Evolutionary conservation across 352 stramenopile genomes (phyloP), one percentile per base, ranked within the genome.

Genomic region (Globisporangium megalacanthum): DNA sequence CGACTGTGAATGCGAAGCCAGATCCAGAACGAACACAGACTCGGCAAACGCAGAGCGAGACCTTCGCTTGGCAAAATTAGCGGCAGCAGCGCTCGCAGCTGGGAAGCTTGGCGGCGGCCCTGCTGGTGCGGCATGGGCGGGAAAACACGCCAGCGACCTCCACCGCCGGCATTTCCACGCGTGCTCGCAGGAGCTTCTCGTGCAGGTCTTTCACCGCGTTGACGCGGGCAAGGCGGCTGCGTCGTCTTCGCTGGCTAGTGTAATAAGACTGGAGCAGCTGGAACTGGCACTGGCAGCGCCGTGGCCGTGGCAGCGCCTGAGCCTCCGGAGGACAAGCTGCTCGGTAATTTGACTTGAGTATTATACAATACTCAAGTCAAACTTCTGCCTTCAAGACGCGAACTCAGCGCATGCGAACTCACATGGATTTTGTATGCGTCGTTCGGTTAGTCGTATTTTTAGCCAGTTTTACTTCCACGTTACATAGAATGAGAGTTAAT

Each of bases 171-270:
- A 82, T 36, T 89, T 75, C 57, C 68, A 77, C 48, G 68, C 79
- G 42, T 89, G 79, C 56, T 75, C 69, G 0, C 79, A 76, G 0
- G 74, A 87, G 55, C 67, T 89, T 0, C 61, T 74, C 31, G 66
- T 89, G 8, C 73, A 86, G 56, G 73, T 89, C 33, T 89, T 80
- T 46, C 79, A 89, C 60, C 67, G 68, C 19, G 31, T 66, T 0
- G 73, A 83, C 1, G 61, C 79, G 31, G 22, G 41, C 17, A 59
- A 68, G 17, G 25, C 58, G 0, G 56, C 55, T 25, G 52, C 63
- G 33, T n/a, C n/a, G n/a, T 19, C 48, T 25, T 44, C 61, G 48
- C 4, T 29, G 25, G 25, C 25, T 29, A 13, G 52, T 29, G 39
- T 49, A 25, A 10, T 64, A 50, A 14, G 35, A 13, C 35, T 13